Percentiles rank a stretch among this genome's conserved stretches.
phyloP scores from a whole-genome alignment of 352 stramenopile species.

The Pythium utonaiense region DNA sequence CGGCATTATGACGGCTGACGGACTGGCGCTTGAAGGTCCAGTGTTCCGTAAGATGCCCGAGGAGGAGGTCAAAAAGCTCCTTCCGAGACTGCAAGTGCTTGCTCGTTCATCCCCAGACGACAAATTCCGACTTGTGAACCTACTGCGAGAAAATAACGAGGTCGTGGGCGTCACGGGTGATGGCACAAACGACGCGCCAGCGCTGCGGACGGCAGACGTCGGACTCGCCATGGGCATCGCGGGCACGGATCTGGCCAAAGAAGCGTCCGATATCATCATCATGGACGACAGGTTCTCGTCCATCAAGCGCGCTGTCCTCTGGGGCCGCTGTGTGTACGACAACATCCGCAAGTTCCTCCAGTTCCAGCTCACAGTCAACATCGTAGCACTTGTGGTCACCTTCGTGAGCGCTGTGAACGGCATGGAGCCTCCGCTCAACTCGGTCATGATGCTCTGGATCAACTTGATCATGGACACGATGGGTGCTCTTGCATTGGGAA shows the following conservation, averaged over 20 bases:
- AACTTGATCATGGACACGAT: slow-evolving; percentile 88
- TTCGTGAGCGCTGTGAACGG: slow-evolving; percentile 81
- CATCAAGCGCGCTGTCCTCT: slow-evolving; percentile 74
- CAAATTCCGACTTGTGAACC: slow-evolving; percentile 95
- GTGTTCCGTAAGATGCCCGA: slow-evolving; percentile 86
- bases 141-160: slow-evolving; percentile 67
- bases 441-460: slow-evolving; percentile 89
- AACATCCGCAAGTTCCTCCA: slow-evolving; percentile 86
- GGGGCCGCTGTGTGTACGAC: slow-evolving; percentile 80
- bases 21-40: slow-evolving; percentile 89
- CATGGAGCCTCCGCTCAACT: slow-evolving; percentile 77
- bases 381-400: slow-evolving; percentile 73
- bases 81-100: slow-evolving; percentile 85
- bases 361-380: slow-evolving; percentile 84
- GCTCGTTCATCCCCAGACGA: slow-evolving; percentile 94
- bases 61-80: slow-evolving; percentile 53
- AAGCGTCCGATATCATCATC: slow-evolving; percentile 85
- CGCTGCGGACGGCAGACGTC: slow-evolving; percentile 65
- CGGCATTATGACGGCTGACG: slow-evolving; percentile 92
- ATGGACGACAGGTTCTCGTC: slow-evolving; percentile 87
- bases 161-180: slow-evolving; percentile 81
- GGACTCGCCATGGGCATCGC: slow-evolving; percentile 81
- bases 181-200: slow-evolving; percentile 78
- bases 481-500: slow-evolving; percentile 67
- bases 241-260: slow-evolving; percentile 75